Evolutionary conservation across 148 eudicot genomes (phyloP).

Genomic region (Amaranthus palmeri): DNA sequence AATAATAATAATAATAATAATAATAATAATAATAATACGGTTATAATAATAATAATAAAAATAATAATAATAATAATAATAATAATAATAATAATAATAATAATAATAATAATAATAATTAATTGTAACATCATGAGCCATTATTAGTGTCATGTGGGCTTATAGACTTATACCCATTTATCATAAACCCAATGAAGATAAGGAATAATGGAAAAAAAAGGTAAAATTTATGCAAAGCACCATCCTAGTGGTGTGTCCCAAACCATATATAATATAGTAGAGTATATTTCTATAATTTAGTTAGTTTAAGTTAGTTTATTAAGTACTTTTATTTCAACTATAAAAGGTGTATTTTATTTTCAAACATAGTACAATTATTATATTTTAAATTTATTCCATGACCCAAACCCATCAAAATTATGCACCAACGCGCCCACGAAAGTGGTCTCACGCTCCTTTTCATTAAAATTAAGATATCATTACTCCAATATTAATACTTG

Average conservation of each 20-base stretch:
- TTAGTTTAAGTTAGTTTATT: background rate
- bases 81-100: background rate
- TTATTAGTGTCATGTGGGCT: conserved; percentile 6
- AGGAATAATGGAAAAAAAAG: conserved; percentile 1
- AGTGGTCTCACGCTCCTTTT: background rate
- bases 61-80: background rate
- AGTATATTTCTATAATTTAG: background rate
- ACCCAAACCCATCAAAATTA: background rate
- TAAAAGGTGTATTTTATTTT: conserved; percentile 3
- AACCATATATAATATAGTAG: background rate
- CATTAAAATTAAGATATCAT: no score
- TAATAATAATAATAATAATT: background rate
- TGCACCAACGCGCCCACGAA: background rate
- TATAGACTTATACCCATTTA: background rate
- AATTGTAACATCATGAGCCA: background rate
- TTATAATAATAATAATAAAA: background rate
- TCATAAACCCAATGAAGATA: conserved; percentile 14
- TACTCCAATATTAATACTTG: no score
- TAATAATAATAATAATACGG: background rate
- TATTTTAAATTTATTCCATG: background rate
- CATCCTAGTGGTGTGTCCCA: conserved; percentile 13
- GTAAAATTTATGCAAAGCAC: conserved; percentile 10
- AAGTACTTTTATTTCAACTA: background rate
- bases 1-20: background rate
- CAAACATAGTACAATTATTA: background rate